Percentiles rank a stretch among this genome's conserved stretches.
Evolutionary conservation across 768 basidiomycete species (phyloP).

Genomic region (Cystobasidium onofrii): DNA sequence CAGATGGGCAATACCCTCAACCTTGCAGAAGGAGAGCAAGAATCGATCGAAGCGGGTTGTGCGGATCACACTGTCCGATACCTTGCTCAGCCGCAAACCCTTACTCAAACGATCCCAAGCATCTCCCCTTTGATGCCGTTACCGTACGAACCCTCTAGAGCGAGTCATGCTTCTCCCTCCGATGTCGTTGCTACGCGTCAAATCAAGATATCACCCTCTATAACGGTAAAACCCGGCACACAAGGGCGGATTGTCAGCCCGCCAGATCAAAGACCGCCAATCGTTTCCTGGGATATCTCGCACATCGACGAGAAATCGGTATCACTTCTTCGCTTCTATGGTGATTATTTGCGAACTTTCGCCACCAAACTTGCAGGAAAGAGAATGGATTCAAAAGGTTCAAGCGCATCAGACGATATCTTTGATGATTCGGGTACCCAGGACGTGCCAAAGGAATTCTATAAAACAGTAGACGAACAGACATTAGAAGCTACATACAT

Average conservation of each 20-base stretch:
- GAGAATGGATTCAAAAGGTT: background rate
- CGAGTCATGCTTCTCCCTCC: background rate
- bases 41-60: conserved; percentile 52
- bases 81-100: conserved; percentile 62
- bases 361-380: background rate
- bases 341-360: background rate
- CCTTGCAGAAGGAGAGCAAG: conserved; percentile 15
- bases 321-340: background rate
- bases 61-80: conserved; percentile 66
- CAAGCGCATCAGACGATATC: background rate
- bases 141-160: conserved; percentile 32
- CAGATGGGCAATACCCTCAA: background rate
- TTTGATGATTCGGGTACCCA: background rate
- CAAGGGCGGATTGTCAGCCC: conserved; percentile 61
- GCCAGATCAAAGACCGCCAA: conserved; percentile 58
- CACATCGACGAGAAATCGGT: background rate
- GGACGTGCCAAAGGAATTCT: background rate
- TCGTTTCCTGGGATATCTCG: conserved; percentile 66
- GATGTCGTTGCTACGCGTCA: conserved; percentile 11
- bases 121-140: conserved; percentile 41
- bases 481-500: background rate
- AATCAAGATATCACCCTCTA: conserved; percentile 53
- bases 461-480: background rate
- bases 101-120: conserved; percentile 63
- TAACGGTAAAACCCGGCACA: conserved; percentile 59